Conservation (phyloP, 306 rosid species). For the Glycine soja region DNA sequence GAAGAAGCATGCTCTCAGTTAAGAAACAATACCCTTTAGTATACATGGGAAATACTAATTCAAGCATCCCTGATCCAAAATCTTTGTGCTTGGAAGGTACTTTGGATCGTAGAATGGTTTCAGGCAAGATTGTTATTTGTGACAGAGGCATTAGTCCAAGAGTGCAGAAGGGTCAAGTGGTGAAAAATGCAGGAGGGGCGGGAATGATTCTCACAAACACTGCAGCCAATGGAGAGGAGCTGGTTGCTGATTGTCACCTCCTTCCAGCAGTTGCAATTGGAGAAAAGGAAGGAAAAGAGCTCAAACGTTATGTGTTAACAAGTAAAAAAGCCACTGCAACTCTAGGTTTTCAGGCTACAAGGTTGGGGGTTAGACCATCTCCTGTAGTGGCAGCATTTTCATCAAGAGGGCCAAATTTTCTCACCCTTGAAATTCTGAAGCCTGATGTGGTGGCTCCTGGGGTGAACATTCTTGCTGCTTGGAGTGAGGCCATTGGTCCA, state of each 20-base stretch:
- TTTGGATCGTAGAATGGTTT: constrained; percentile 54
- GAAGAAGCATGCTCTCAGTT: constrained; percentile 36
- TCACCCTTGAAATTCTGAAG: constrained; percentile 77
- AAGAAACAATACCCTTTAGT: constrained; percentile 62
- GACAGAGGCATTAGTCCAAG: constrained; percentile 93
- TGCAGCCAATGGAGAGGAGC: constrained; percentile 82
- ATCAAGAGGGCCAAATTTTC: constrained; percentile 90
- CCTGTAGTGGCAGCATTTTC: constrained; percentile 98
- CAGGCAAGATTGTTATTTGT: constrained; percentile 90
- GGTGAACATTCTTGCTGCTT: constrained; percentile 98
- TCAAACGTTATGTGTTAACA: constrained; percentile 67
- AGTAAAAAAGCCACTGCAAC: constrained; percentile 65
- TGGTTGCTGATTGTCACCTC: constrained; percentile 90
- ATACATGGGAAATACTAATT: constrained; percentile 48
- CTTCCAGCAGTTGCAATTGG: constrained; percentile 89
- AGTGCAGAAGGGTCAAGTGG: constrained; percentile 92
- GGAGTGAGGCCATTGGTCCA: constrained; percentile 79
- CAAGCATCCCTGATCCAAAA: constrained; percentile 51
- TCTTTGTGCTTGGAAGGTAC: constrained; percentile 63
- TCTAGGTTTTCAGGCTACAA: constrained; percentile 68
- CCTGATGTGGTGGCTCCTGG: constrained; percentile 97
- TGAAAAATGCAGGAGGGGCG: constrained; percentile 85
- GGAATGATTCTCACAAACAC: constrained; percentile 93
- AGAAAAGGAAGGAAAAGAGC: constrained; percentile 70
- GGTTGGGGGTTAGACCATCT: constrained; percentile 82